These are phyloP conservation scores for Borovskyia barvae DNA, from an alignment of 208 protist genomes.

Conservation along the genomic window DNA sequence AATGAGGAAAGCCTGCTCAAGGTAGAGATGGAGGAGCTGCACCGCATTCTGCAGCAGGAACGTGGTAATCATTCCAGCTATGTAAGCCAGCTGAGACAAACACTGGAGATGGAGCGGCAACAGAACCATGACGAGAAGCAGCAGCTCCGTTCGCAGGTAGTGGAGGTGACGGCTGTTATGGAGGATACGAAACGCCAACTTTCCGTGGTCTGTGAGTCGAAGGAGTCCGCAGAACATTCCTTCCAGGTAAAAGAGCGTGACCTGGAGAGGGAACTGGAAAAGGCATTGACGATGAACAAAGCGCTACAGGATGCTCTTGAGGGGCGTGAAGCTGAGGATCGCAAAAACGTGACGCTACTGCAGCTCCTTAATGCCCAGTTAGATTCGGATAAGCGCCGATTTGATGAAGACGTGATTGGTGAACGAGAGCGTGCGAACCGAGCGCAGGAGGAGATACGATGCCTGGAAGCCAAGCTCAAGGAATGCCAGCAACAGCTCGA, in stretches of 20 bases:
- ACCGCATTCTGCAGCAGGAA: slow-evolving; percentile 33
- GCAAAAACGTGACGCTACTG: slow-evolving; percentile 83
- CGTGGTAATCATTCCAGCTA: slow-evolving; percentile 25
- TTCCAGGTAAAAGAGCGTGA: slow-evolving; percentile 36
- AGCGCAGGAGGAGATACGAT: slow-evolving; percentile 36
- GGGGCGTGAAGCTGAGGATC: slow-evolving; percentile 66
- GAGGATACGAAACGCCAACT: slow-evolving; percentile 48
- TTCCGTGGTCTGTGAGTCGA: slow-evolving; percentile 32
- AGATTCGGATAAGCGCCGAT: slow-evolving; percentile 67
- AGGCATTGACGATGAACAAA: slow-evolving; percentile 62
- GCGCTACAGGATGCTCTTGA: slow-evolving; percentile 74
- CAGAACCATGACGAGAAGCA: slow-evolving; percentile 34
- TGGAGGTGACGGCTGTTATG: slow-evolving; percentile 27
- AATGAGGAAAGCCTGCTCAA: slow-evolving; percentile 61
- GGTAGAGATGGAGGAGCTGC: slow-evolving; percentile 44
- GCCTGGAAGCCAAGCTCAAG: slow-evolving; percentile 35
- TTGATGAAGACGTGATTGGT: slow-evolving; percentile 55
- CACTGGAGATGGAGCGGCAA: slow-evolving; percentile 34
- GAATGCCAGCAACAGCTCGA: slow-evolving; percentile 53
- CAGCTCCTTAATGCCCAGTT: slow-evolving; percentile 83
- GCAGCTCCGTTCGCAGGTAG: slow-evolving; percentile 31
- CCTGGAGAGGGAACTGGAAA: slow-evolving; percentile 75
- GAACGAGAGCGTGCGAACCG: slow-evolving; percentile 28
- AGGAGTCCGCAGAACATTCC: slow-evolving; percentile 47
- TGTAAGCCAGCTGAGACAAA: slow-evolving; percentile 37